Evolutionary conservation across 2,329 filamentous ascomycete species (phyloP).

Genomic region (Seiridium cupressi): DNA sequence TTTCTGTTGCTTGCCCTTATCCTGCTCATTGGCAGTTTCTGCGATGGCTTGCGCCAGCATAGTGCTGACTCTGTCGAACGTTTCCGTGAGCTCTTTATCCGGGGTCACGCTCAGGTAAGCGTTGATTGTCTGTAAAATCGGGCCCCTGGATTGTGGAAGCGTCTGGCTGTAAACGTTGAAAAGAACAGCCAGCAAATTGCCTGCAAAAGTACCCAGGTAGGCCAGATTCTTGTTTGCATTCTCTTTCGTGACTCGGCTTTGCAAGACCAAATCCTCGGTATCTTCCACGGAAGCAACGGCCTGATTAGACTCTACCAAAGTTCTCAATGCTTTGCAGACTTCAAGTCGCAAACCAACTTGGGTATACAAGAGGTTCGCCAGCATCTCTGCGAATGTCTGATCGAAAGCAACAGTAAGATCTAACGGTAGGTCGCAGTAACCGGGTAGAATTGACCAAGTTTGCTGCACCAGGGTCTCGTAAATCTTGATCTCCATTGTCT

Average conservation of each 20-base stretch:
- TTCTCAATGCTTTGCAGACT: slow-evolving; percentile 82
- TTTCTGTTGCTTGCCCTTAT: slow-evolving; percentile 58
- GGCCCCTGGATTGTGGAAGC: slow-evolving; percentile 84
- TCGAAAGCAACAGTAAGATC: slow-evolving; percentile 78
- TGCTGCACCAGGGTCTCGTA: slow-evolving; percentile 90
- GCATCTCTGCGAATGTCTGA: slow-evolving; percentile 81
- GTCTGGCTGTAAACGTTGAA: slow-evolving; percentile 99
- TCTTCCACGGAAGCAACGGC: slow-evolving; percentile 69
- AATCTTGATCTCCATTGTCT: slow-evolving; percentile 95
- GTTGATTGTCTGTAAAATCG: slow-evolving; percentile 92
- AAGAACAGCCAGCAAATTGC: slow-evolving; percentile 90
- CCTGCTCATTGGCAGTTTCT: slow-evolving; percentile 54
- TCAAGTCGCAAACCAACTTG: slow-evolving; percentile 85
- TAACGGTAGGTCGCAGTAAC: slow-evolving; percentile 89
- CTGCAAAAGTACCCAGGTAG: slow-evolving; percentile 76
- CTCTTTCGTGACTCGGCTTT: slow-evolving; percentile 73
- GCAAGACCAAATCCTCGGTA: slow-evolving; percentile 71
- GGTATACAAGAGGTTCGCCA: slow-evolving; percentile 90
- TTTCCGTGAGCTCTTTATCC: slow-evolving; percentile 74
- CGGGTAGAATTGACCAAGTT: slow-evolving; percentile 89
- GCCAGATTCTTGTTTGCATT: slow-evolving; percentile 76
- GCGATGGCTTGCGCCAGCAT: slow-evolving; percentile 76
- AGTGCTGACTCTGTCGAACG: slow-evolving; percentile 81
- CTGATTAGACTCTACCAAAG: slow-evolving; percentile 88
- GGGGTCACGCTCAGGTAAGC: slow-evolving; percentile 88